Conservation (phyloP, 2,329 filamentous ascomycete genomes). For the Cladophialophora carrionii region DNA sequence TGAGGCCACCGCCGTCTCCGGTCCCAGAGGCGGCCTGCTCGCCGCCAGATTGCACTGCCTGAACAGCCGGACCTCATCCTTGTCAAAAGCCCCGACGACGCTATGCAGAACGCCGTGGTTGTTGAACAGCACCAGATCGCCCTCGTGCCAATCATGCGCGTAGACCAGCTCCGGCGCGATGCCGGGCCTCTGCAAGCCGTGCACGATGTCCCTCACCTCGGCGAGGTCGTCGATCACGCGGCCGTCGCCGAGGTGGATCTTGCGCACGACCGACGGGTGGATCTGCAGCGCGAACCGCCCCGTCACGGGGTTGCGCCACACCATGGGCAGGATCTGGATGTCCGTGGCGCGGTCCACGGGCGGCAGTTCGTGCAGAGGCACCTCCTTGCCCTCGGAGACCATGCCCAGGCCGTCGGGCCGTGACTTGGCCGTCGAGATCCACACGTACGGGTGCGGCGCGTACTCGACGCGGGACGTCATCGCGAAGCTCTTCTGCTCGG, state of each 20-base stretch:
- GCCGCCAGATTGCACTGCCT: constrained; percentile 79
- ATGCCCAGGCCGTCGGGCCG: constrained; percentile 72
- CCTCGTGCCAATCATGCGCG: constrained; percentile 75
- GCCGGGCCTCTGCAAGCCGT: constrained; percentile 70
- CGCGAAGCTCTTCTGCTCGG: constrained; percentile 68
- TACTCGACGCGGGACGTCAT: constrained; percentile 72
- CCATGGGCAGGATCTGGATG: constrained; percentile 74
- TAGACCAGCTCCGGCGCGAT: constrained; percentile 72
- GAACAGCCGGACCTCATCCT: constrained; percentile 74
- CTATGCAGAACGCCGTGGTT: constrained; percentile 75
- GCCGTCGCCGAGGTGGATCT: constrained; percentile 69
- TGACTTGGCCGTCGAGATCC: constrained; percentile 73
- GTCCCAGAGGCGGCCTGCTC: constrained; percentile 60
- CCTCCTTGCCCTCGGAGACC: constrained; percentile 66
- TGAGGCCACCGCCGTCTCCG: constrained; percentile 36
- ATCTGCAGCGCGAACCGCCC: constrained; percentile 71
- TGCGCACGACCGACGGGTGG: constrained; percentile 71
- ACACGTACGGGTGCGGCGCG: constrained; percentile 77
- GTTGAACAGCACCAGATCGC: constrained; percentile 77
- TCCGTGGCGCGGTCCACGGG: constrained; percentile 63
- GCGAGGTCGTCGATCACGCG: constrained; percentile 69
- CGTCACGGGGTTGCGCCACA: constrained; percentile 75
- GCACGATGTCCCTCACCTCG: constrained; percentile 69
- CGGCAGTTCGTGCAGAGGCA: constrained; percentile 63
- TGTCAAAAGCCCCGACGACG: constrained; percentile 73